Evolutionary conservation across 768 basidiomycete species (phyloP), one percentile per base, ranked within the genome.

Genomic region (Lentinula guzmanii): DNA sequence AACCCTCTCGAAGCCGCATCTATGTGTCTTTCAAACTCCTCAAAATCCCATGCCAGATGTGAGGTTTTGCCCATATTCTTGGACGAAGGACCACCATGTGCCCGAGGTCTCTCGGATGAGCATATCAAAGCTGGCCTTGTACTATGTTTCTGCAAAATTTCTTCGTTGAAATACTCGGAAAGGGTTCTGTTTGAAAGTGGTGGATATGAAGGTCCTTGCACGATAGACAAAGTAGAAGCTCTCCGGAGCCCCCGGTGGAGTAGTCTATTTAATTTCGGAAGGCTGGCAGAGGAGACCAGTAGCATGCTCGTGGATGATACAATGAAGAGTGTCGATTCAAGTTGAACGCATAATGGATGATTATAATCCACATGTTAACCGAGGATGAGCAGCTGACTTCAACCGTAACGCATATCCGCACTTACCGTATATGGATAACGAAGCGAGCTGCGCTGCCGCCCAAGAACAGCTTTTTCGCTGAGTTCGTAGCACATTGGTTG

Each of bases 11-110:
- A 85, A 5, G 90, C 77, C 3, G 90, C 86, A 46, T 78, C 73
- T 45, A 90, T 83, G 65, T 90, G 85, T 45, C 73, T 67, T 65
- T 87, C 79, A 61, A 94, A 86, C 71, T 91, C 89, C 2, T 69
- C 74, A 69, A 85, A 94, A 63, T 84, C 82, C 91, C 91, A 93
- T 24, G 84, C 82, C 13, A 94, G 77, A 68, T 85, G 81, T 1
- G 75, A 72, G 15, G 63, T 66, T n/a, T 76, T 68, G 11, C 71
- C 79, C 61, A 84, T 71, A 68, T 86, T 88, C 13, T 67, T 72
- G 28, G 82, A 80, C 4, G 67, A 67, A 1, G 87, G 87, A 0
- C 89, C 90, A 13, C 85, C 85, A 70, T 90, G 85, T 0, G 79
- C 71, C 3, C 79, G 71, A 9, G 85, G 78, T 16, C 58, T 69